Evolutionary conservation across 2,329 filamentous ascomycete species (phyloP).

Genomic region (Botrytis pseudocinerea): DNA sequence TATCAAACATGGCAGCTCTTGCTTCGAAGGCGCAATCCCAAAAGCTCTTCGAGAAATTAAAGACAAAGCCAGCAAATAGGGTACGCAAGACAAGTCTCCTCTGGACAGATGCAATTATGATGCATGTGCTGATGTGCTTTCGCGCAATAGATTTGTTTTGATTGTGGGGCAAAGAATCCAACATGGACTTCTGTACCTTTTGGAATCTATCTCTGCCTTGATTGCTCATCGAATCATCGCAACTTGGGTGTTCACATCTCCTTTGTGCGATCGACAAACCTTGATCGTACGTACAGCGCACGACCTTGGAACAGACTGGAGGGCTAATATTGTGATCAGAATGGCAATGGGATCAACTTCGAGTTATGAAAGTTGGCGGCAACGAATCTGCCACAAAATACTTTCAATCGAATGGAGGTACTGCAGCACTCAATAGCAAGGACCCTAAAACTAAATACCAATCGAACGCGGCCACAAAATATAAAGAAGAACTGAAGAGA

Average conservation of each 20-base stretch:
- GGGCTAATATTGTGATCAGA: slow-evolving; percentile 50
- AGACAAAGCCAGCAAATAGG: slow-evolving; percentile 92
- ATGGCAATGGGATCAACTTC: slow-evolving; percentile 99
- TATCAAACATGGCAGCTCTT: slow-evolving; percentile 57
- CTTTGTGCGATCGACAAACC: slow-evolving; percentile 96
- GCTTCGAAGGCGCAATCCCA: slow-evolving; percentile 94
- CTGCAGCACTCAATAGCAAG: slow-evolving; percentile 91
- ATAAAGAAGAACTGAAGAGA: slow-evolving; percentile 94
- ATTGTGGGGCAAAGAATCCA: slow-evolving; percentile 95
- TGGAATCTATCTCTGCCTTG: slow-evolving; percentile 95
- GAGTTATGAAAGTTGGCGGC: slow-evolving; percentile 96
- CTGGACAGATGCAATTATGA: slow-evolving; percentile 8
- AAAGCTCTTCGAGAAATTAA: slow-evolving; percentile 97
- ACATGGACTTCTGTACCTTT: slow-evolving; percentile 98
- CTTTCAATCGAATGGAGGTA: slow-evolving; percentile 95
- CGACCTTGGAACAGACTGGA: slow-evolving; percentile 17
- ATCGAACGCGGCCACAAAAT: slow-evolving; percentile 89
- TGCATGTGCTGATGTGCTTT: slow-evolving; percentile 27
- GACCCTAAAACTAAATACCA: slow-evolving; percentile 97
- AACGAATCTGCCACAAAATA: slow-evolving; percentile 98
- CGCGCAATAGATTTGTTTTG: slow-evolving; percentile 80
- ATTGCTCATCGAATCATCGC: slow-evolving; percentile 95
- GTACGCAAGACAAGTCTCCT: slow-evolving; percentile 50
- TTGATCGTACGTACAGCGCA: slow-evolving; percentile 75
- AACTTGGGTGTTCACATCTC: slow-evolving; percentile 99